Evolutionary conservation across 345 rosid genomes (phyloP).

Genomic region (Iberis pinnata): DNA sequence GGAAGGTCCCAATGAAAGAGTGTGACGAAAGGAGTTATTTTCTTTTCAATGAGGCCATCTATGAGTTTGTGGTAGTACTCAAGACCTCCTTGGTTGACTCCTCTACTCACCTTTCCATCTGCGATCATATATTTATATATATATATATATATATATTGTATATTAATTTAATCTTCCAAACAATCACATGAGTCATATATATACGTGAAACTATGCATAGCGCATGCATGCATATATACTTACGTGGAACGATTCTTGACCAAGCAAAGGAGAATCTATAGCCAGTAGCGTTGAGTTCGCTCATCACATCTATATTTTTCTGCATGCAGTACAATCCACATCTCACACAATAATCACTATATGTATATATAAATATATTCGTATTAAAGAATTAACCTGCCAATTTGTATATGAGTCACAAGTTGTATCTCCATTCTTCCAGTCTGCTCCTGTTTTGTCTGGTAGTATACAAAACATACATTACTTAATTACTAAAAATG

Average conservation of each 20-base stretch:
- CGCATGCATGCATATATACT: too few relatives aligned
- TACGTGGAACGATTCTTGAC: slow-evolving; percentile 30
- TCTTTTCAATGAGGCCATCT: slow-evolving; percentile 30
- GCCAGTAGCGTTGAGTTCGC: background rate
- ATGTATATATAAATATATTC: too few relatives aligned
- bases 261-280: slow-evolving; percentile 32
- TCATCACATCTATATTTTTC: slow-evolving; percentile 21
- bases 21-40: slow-evolving; percentile 38
- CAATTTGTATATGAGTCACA: slow-evolving; percentile 1
- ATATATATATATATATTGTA: background rate
- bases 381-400: slow-evolving; percentile 11
- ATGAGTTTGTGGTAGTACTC: slow-evolving; percentile 37
- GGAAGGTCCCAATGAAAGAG: slow-evolving; percentile 49
- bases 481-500: slow-evolving; percentile 6
- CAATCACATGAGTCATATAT: too few relatives aligned
- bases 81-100: slow-evolving; percentile 35
- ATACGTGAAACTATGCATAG: too few relatives aligned
- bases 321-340: background rate
- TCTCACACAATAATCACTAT: too few relatives aligned
- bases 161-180: too few relatives aligned
- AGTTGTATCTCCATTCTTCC: slow-evolving; percentile 36
- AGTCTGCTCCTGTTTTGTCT: slow-evolving; percentile 35
- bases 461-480: slow-evolving; percentile 15
- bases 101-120: slow-evolving; percentile 36
- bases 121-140: slow-evolving; percentile 1